These are phyloP conservation scores for Penicillium sp. DNA, from an alignment of 2,329 filamentous ascomycete genomes.

Conservation along the genomic window DNA sequence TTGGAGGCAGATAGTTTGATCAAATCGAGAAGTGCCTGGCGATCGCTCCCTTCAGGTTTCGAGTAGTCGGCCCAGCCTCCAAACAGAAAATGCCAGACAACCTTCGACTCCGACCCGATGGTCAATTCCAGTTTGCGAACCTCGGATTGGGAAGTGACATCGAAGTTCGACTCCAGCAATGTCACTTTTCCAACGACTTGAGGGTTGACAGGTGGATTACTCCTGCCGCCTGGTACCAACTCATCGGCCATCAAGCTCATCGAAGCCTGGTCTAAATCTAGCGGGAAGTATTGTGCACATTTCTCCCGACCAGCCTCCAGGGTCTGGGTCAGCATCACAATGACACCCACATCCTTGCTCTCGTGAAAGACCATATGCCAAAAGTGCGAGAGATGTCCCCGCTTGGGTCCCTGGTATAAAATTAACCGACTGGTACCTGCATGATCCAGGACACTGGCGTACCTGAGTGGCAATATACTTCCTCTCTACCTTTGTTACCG, in stretches of 20 bases:
- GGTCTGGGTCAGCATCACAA: constrained; percentile 92
- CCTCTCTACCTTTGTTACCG: constrained; percentile 41
- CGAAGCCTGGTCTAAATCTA: constrained; percentile 48
- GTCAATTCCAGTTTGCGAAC: constrained; percentile 63
- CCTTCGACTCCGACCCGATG: constrained; percentile 50
- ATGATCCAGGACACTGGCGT: constrained; percentile 12
- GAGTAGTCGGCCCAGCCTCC: constrained; percentile 86
- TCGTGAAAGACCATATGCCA: constrained; percentile 96
- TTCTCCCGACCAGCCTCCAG: constrained; percentile 72
- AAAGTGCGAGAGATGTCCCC: constrained; percentile 68
- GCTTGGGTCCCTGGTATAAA: constrained; percentile 62
- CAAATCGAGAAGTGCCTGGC: constrained; percentile 47
- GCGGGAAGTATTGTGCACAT: constrained; percentile 83
- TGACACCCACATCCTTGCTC: constrained; percentile 65
- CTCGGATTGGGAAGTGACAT: constrained; percentile 57
- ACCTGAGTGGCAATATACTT: constrained; percentile 86
- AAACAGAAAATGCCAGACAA: constrained; percentile 80
- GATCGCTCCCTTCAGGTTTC: constrained; percentile 58
- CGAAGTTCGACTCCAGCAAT: constrained; percentile 51
- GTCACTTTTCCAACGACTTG: constrained; percentile 61
- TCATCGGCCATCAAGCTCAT: constrained; percentile 38
- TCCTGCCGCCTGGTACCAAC: constrained; percentile 50
- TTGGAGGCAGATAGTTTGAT: constrained; percentile 46
- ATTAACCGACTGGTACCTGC: not conserved
- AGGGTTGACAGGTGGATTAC: constrained; percentile 59